Evolutionary conservation across 768 basidiomycete species (phyloP), one percentile per base, ranked within the genome.

Genomic region (Suillus bovinus): DNA sequence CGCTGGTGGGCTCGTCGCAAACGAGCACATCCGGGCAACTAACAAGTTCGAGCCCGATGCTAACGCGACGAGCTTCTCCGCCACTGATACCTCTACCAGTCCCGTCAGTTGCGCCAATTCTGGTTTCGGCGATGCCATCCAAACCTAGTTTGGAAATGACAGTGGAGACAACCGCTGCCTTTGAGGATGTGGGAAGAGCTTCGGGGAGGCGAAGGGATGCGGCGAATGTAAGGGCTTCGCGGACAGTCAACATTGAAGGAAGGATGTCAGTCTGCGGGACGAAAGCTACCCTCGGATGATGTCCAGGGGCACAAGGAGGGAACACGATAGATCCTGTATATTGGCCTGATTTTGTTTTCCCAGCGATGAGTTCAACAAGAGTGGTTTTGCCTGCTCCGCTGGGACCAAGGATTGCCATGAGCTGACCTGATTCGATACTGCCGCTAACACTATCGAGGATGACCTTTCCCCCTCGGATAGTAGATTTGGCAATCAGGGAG

Each of bases 351-450:
- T 97, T 98, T 66, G 77, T 78, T 72, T 90, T 95, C 2, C 90
- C 88, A 0, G 94, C 92, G 11, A 99, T 83, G 41, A 97, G 86
- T 70, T 99, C 96, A 20, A 97, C 88, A 41, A 98, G 79, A 0
- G 95, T 94, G 0, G 92, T 93, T 74, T 96, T 96, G 47, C 94
- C 94, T 20, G 94, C 93, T 80, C 94, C 95, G 67, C 90, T 92
- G 0, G 96, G 94, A 0, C 96, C 96, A 4, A 98, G 82, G 60
- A 97, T 86, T n/a, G 91, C 92, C 83, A 94, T 88, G 80, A 97
- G 86, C 64, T 91, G 84, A 11, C 96, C 94, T 0, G 93, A 85
- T 3, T 78, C 76, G n/a, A 96, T 84, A 11, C 75, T 73, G 0
- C 95, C 96, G 54, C 76, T 85, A 34, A 94, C 81, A 44, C 78